Percentiles rank a stretch among this genome's conserved stretches.
Conservation (phyloP, 2,329 filamentous ascomycete genomes). For the Zymoseptoria ardabiliae region DNA sequence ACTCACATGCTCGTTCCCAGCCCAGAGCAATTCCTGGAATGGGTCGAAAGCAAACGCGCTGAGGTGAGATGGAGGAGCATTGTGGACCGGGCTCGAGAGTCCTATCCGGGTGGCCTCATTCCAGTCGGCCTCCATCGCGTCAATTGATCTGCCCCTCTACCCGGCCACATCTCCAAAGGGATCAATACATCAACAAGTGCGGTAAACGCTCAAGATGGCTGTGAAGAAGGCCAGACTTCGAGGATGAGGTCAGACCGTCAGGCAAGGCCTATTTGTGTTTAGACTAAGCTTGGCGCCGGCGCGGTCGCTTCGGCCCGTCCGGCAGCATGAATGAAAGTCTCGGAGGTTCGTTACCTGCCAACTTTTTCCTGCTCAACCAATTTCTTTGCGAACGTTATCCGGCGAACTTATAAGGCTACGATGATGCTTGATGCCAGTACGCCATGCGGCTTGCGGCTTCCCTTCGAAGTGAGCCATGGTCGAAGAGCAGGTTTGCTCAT, state of each 20-base stretch:
- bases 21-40: slow-evolving; percentile 83
- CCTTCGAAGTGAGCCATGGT: not conserved
- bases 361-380: not conserved
- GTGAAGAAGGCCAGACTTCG: not conserved
- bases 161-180: not conserved
- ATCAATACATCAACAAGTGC: not conserved
- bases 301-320: not conserved
- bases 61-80: slow-evolving; percentile 62
- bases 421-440: not conserved
- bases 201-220: not conserved
- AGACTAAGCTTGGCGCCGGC: not conserved
- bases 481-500: not conserved
- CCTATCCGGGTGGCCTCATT: slow-evolving; percentile 68
- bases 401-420: not conserved
- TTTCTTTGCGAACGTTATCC: not conserved
- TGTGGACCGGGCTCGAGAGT: slow-evolving; percentile 68
- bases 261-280: not conserved
- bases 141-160: not conserved
- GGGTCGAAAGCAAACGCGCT: slow-evolving; percentile 85
- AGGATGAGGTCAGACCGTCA: not conserved
- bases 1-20: slow-evolving; percentile 79
- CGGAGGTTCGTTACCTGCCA: not conserved
- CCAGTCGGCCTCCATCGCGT: slow-evolving; percentile 46
- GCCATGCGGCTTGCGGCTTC: not conserved
- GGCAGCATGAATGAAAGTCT: not conserved